Base-by-base conservation (phyloP, 345 rosid genomes). In the Eucalyptus sp. region DNA sequence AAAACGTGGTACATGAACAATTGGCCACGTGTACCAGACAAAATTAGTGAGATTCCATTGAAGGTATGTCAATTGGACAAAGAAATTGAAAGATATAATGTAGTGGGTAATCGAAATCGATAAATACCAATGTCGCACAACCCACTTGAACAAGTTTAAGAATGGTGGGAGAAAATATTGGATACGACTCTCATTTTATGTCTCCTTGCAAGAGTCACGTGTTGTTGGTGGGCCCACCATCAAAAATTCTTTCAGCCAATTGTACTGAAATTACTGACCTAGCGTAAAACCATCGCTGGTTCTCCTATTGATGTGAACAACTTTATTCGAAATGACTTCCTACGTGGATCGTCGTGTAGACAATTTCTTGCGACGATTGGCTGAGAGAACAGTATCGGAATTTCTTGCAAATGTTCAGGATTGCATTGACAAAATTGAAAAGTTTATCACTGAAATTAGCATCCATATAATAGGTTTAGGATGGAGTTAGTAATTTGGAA, bases 381-480 rank as follows among this genome's bases (percentile, higher is more conserved):
- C 10, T 31, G 6, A 16, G 22, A 31, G n/a, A 13, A 66, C 0
- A 31, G 2, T 66, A 66, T 15, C 2, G 4, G 3, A 31, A 15
- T 16, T 66, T 66, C 22, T 8, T 66, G 22, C 6, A 5, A 31
- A 66, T 66, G 6, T 66, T 66, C 1, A 4, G 10, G 22, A 31
- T 9, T 66, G 6, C 22, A 66, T 66, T 31, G 43, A 7, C 17
- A 62, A 29, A 13, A 62, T 8, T 2, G 0, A 8, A 33, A 68
- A 68, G 44, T 5, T 31, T 68, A 31, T 18, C 7, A 15, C 1
- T 31, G 18, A 68, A 31, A 68, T 68, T 31, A 5, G 4, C 7
- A 16, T 68, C 11, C 22, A 5, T 8, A 31, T 4, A 31, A 16
- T 31, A 8, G 3, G 12, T 31, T 68, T 3, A 31, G 0, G 7